Base-by-base conservation (phyloP, 2,329 filamentous ascomycete species). In the Ophiocordyceps australis region DNA sequence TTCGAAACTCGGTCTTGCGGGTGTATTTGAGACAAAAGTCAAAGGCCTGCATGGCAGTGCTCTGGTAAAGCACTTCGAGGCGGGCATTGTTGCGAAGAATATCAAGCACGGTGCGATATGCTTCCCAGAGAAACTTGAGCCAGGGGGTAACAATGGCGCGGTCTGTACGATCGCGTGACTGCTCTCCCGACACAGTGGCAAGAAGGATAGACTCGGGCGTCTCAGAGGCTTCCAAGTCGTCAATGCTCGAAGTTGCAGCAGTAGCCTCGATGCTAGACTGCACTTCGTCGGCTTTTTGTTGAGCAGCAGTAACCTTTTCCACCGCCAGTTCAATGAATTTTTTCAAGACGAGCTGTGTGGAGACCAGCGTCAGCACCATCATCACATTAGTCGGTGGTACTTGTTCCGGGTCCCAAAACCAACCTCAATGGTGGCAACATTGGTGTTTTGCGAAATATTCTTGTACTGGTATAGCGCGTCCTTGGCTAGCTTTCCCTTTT, bases 121-220 rank as follows among this genome's bases (percentile, higher is more conserved):
- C 93, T 64, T 98, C 89, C 89, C 89, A 98, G 35, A 98, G 65
- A 50, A 98, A 98, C 62, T 98, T 98, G 46, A 98, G 71, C 89
- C 89, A 98, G 32, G 89, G 89, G 16, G 89, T 98, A 32, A 98
- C 89, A 43, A 98, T 91, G 47, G 89, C 89, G 43, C 89, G 77
- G 60, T 98, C 89, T 42, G 89, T 98, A 39, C 89, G 80, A 57
- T 98, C 89, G 49, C 81, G 77, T 32, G 86, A 93, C 57, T 95
- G 86, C 60, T 98, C 89, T 36, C 89, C 89, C 20, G 89, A 98
- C 33, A 98, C 89, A 28, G 89, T 98, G 35, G 89, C 91, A 24
- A 98, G 74, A 33, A 98, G 74, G 47, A 98, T 94, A 16, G 89
- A 95, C 59, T 98, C 89, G 35, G 89, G 89, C 9, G 89, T 98